These are phyloP conservation scores for Acanthamoeba sp. DNA, from an alignment of 208 protist species.

Conservation along the genomic window DNA sequence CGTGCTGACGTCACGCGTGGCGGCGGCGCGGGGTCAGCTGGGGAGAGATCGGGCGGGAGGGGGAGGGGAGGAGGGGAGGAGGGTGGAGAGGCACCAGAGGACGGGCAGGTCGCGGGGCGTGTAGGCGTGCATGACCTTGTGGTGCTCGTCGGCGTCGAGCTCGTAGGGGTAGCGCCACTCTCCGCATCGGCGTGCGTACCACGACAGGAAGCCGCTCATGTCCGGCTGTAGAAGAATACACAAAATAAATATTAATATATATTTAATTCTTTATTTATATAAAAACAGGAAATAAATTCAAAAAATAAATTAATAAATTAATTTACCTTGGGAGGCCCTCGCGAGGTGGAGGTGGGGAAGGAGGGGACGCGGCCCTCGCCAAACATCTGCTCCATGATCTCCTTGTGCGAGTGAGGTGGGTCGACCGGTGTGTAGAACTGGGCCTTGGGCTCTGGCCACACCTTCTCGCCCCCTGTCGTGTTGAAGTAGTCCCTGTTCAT, in stretches of 20 bases:
- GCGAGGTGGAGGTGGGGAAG: neutral
- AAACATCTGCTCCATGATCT: conserved; percentile 66
- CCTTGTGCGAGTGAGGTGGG: conserved; percentile 18
- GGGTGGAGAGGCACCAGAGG: too few species aligned
- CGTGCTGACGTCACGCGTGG: neutral
- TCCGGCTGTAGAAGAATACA: neutral
- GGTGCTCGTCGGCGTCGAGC: conserved; percentile 21
- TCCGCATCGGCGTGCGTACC: conserved; percentile 3
- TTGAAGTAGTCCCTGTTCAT: conserved; percentile 19
- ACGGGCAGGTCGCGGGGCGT: neutral
- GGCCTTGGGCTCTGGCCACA: conserved; percentile 21
- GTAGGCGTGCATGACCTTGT: conserved; percentile 45
- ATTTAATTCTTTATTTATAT: too few species aligned
- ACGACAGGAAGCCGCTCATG: conserved; percentile 36
- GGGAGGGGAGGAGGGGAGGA: too few species aligned
- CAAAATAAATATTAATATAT: too few species aligned
- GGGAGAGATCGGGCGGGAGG: too few species aligned
- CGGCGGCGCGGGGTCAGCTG: neutral
- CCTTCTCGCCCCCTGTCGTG: neutral
- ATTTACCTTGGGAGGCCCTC: neutral
- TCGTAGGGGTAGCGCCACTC: conserved; percentile 17
- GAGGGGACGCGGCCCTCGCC: conserved; percentile 15
- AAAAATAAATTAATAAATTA: neutral
- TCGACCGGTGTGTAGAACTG: conserved; percentile 52
- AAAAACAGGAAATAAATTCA: too few species aligned